Percentiles rank a stretch among this genome's conserved stretches.
Conservation (phyloP, 139 green algal species). For the Tetratostichococcus sp. region DNA sequence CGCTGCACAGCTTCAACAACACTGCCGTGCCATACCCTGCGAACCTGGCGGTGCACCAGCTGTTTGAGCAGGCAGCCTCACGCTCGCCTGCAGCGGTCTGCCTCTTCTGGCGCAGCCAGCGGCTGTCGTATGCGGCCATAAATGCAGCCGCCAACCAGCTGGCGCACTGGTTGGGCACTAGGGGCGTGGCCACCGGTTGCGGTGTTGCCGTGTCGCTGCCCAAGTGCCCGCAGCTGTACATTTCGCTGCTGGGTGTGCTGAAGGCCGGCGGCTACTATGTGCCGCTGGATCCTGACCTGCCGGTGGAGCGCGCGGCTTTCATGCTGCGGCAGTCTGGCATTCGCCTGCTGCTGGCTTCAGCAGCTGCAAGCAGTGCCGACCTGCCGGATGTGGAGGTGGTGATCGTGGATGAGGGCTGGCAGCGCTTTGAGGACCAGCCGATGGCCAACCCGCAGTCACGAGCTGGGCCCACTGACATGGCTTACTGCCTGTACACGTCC, state of each 20-base stretch:
- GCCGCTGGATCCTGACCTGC: slow-evolving; percentile 53
- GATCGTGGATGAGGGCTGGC: no score
- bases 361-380: no score
- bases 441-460: no score
- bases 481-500: no score
- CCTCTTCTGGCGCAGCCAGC: slow-evolving; percentile 1
- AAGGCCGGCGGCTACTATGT: slow-evolving; percentile 51
- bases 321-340: slow-evolving; percentile 7
- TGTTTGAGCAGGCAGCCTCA: slow-evolving; percentile 16
- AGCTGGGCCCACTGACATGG: no score
- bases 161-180: slow-evolving; percentile 14
- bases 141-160: slow-evolving; percentile 27
- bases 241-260: slow-evolving; percentile 34
- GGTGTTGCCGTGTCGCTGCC: slow-evolving; percentile 41
- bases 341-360: no score
- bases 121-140: slow-evolving; percentile 17
- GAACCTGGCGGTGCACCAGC: slow-evolving; percentile 8
- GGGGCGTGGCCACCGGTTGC: slow-evolving; percentile 11
- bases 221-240: slow-evolving; percentile 33
- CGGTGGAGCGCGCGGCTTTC: slow-evolving; percentile 28
- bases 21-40: slow-evolving; percentile 5
- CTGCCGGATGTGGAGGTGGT: no score
- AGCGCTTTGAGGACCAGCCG: no score
- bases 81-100: slow-evolving; percentile 10
- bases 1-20: neutral